A percentile compares a stretch with the other conserved stretches of the same genome.
Evolutionary conservation across 495 filamentous ascomycete species (phyloP).

Genomic region (Penicillium riverlandense): DNA sequence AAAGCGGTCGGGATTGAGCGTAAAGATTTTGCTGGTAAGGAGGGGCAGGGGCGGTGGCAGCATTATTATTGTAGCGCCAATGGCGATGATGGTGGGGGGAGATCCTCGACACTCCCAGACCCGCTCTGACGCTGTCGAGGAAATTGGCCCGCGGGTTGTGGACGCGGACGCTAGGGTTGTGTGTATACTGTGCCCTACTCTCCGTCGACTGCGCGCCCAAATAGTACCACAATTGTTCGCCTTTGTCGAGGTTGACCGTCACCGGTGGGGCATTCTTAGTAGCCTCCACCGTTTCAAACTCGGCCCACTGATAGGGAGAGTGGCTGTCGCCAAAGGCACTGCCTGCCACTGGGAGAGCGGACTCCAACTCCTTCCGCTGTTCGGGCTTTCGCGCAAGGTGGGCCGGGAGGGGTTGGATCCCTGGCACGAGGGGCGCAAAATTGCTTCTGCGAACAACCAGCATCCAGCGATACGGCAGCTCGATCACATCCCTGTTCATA

Average conservation of each 20-base stretch:
- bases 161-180: constrained; percentile 56
- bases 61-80: constrained; percentile 7
- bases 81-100: constrained; percentile 28
- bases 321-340: constrained; percentile 52
- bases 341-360: constrained; percentile 46
- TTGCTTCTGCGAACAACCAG: constrained; percentile 47
- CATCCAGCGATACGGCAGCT: constrained; percentile 50
- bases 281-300: constrained; percentile 59
- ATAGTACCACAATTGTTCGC: constrained; percentile 83
- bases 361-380: constrained; percentile 37
- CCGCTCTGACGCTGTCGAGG: constrained; percentile 45
- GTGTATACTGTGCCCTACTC: constrained; percentile 85
- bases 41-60: constrained; percentile 27
- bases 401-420: constrained; percentile 52
- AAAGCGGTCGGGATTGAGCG: constrained; percentile 13
- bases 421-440: constrained; percentile 41
- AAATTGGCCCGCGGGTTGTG: constrained; percentile 55
- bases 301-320: constrained; percentile 64
- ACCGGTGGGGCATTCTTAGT: constrained; percentile 43
- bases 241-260: constrained; percentile 58
- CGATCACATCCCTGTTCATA: constrained; percentile 39
- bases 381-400: constrained; percentile 47
- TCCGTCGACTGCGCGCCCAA: constrained; percentile 83
- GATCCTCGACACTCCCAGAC: constrained; percentile 32
- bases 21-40: constrained; percentile 26